phyloP scores from a whole-genome alignment of 495 filamentous ascomycete genomes.

The Astrothelium subdiscretum region DNA sequence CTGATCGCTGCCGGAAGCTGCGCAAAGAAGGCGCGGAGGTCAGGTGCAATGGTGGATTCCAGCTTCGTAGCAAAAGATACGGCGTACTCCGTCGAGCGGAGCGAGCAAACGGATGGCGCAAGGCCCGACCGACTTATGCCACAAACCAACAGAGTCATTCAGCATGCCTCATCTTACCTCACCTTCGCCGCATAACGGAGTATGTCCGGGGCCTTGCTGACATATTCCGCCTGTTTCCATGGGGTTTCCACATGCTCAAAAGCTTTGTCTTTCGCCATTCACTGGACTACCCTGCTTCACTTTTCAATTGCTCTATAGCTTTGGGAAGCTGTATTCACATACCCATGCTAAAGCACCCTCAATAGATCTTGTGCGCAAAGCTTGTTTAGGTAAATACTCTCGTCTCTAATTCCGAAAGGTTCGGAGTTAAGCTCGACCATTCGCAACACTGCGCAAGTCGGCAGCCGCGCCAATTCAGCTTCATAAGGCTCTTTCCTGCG shows the following conservation, averaged over 20 bases:
- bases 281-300: not conserved
- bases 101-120: not conserved
- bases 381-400: not conserved
- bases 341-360: not conserved
- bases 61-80: too few relatives aligned
- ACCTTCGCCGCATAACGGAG: not conserved
- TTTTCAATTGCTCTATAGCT: not conserved
- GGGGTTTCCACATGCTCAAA: not conserved
- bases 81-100: not conserved
- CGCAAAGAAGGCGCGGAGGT: too few relatives aligned
- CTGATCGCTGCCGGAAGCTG: not conserved
- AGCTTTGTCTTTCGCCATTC: not conserved
- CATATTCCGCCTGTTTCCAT: not conserved
- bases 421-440: not conserved
- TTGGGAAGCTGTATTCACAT: too few relatives aligned
- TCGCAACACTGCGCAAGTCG: too few relatives aligned
- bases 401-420: not conserved
- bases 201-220: slow-evolving; percentile 1
- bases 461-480: too few relatives aligned
- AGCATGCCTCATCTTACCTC: slow-evolving; percentile 3
- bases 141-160: not conserved
- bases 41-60: too few relatives aligned
- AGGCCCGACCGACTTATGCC: not conserved
- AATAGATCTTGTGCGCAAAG: not conserved
- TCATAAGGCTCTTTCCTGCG: not conserved